Evolutionary conservation across 129 eudicot species (phyloP).

Genomic region (Flaveria sonorensis): DNA sequence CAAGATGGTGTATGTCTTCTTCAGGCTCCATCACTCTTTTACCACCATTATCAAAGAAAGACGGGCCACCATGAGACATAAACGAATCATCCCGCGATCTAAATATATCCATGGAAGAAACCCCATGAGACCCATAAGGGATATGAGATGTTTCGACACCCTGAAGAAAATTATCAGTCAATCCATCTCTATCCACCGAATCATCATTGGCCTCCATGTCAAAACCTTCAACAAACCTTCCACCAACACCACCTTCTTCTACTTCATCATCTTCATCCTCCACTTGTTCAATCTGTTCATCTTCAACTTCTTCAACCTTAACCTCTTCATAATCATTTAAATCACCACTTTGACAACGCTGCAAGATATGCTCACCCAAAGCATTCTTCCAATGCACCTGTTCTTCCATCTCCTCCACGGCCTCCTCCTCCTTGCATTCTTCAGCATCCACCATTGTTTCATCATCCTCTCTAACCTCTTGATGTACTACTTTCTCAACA

Average conservation of each 20-base stretch:
- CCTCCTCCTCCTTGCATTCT: constrained; percentile 43
- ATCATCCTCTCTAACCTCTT: constrained; percentile 43
- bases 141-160: constrained; percentile 50
- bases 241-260: constrained; percentile 39
- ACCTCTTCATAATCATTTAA: constrained; percentile 41
- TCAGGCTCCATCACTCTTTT: constrained; percentile 73
- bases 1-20: constrained; percentile 38
- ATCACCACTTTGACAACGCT: constrained; percentile 53
- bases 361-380: constrained; percentile 47
- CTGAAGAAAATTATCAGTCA: constrained; percentile 61
- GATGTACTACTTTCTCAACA: constrained; percentile 33
- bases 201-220: constrained; percentile 43
- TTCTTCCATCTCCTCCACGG: constrained; percentile 37
- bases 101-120: constrained; percentile 46
- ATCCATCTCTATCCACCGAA: constrained; percentile 49
- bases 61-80: constrained; percentile 42
- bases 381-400: constrained; percentile 40
- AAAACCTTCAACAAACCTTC: constrained; percentile 48
- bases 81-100: constrained; percentile 45
- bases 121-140: constrained; percentile 45
- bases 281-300: constrained; percentile 39
- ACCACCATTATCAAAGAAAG: constrained; percentile 46
- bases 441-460: constrained; percentile 44
- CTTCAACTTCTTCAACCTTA: constrained; percentile 46
- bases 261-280: constrained; percentile 47